Percentiles rank a stretch among this genome's conserved stretches.
Conservation (phyloP, 495 filamentous ascomycete species). For the Glarea lozoyensis region DNA sequence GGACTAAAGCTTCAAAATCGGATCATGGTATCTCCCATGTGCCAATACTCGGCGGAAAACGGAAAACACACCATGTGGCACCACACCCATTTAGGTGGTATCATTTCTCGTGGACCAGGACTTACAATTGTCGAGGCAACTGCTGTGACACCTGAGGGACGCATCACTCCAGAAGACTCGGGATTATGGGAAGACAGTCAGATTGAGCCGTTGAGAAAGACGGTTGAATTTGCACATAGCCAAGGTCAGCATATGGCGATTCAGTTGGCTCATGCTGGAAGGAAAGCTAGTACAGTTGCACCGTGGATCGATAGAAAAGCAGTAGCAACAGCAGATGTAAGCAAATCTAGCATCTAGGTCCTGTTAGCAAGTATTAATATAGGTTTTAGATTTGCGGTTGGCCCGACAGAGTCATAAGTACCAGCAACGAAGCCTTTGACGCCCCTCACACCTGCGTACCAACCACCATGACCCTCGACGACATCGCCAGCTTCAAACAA, state of each 20-base stretch:
- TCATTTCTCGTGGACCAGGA: constrained; percentile 54
- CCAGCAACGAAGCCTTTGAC: constrained; percentile 39
- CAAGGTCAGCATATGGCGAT: constrained; percentile 62
- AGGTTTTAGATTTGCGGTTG: constrained; percentile 46
- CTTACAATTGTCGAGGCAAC: constrained; percentile 65
- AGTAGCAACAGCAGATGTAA: constrained; percentile 39
- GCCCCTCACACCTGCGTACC: constrained; percentile 40
- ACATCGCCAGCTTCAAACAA: constrained; percentile 47
- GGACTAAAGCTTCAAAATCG: constrained; percentile 52
- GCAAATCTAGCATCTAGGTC: too few species aligned
- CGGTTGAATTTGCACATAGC: constrained; percentile 60
- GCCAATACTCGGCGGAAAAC: constrained; percentile 59
- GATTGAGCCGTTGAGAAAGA: constrained; percentile 47
- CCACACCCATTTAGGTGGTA: constrained; percentile 40
- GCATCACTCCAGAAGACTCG: constrained; percentile 61
- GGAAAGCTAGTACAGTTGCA: constrained; percentile 59
- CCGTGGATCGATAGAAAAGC: constrained; percentile 49
- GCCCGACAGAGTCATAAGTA: constrained; percentile 39
- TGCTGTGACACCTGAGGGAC: constrained; percentile 55
- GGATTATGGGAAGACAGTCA: constrained; percentile 74
- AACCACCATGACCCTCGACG: constrained; percentile 44
- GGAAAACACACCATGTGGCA: constrained; percentile 56
- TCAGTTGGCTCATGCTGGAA: constrained; percentile 66
- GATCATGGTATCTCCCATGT: constrained; percentile 49
- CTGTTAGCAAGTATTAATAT: too few species aligned